Base-by-base conservation (phyloP, 257 asterid species). In the Rhazya stricta region DNA sequence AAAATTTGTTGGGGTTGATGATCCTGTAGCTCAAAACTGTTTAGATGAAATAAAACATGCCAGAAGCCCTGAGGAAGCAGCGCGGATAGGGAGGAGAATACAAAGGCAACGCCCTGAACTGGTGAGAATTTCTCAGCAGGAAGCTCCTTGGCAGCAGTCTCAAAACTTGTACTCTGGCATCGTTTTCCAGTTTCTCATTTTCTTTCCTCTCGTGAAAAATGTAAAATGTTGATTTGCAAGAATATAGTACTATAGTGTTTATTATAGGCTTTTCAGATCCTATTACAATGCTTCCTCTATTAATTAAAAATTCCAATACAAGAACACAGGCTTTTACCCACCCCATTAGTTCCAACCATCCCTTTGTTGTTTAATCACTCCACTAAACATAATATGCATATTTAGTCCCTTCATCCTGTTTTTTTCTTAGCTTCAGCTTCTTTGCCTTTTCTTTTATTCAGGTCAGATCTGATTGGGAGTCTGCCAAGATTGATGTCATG, bases 41-140 rank as follows among this genome's bases (percentile, higher is more conserved):
- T 80, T 90, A 58, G 85, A 88, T 77, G 91, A 88, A 78, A 87
- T 94, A 72, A 92, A 89, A 81, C 76, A 72, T 42, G 91, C 94
- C 46, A 87, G 85, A 88, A 94, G 99, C 70, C 97, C 99, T 0
- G 99, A 94, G 88, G 99, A 94, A 88, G 99, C 99, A 63, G 97
- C 97, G 73, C 88, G 97, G 48, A 45, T 94, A 41, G 99, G 99
- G 84, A 88, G 99, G 84, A 89, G 83, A 86, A 85, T 87, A 57
- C 97, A 88, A 88, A 88, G 90, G 88, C 89, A 87, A 76, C 84
- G 9, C 19, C 96, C 96, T 2, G 79, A 92, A 83, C 86, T 92
- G 97, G 97, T 93, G 86, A 71, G 60, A 48, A 51, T 71, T 60
- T 45, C 41, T 25, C 12, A 46, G 19, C 46, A 15, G 36, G 42